These are phyloP conservation scores for Nissolia schottii DNA, from an alignment of 306 rosid genomes.

Conservation along the genomic window DNA sequence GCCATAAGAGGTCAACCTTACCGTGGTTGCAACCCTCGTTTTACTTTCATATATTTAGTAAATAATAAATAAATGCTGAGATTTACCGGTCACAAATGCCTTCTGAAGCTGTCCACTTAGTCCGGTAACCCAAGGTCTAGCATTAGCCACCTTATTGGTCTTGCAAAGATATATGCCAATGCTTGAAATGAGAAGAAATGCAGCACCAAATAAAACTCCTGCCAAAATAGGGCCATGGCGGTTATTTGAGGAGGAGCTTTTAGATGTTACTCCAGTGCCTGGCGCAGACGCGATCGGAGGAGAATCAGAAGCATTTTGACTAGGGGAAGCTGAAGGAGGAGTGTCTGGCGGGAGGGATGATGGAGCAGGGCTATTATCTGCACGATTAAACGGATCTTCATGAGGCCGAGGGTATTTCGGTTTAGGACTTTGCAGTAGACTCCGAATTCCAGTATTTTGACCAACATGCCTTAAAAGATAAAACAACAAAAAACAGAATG, in stretches of 20 bases:
- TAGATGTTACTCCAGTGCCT: neutral
- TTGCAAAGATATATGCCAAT: constrained; percentile 44
- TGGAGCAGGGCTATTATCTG: neutral
- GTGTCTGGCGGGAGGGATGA: neutral
- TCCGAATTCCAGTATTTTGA: constrained; percentile 29
- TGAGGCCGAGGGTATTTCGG: neutral
- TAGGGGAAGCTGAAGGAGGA: neutral
- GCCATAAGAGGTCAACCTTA: too few relatives aligned
- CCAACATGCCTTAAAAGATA: constrained; percentile 33
- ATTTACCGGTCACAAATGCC: constrained; percentile 81
- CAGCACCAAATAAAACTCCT: constrained; percentile 48
- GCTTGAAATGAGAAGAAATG: constrained; percentile 31
- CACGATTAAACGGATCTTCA: neutral
- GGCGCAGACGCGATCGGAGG: constrained; percentile 9
- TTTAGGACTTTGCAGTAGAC: neutral
- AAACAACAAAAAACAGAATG: neutral
- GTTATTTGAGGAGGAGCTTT: neutral
- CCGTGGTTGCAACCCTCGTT: neutral
- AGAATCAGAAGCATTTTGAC: neutral
- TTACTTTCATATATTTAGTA: neutral
- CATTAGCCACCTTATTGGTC: constrained; percentile 56
- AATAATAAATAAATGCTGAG: constrained; percentile 8
- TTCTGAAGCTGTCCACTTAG: constrained; percentile 96
- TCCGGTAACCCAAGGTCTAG: constrained; percentile 86
- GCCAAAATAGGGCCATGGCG: constrained; percentile 18